phyloP scores from a whole-genome alignment of 495 filamentous ascomycete genomes.

The Xanthoparmelia taractica region DNA sequence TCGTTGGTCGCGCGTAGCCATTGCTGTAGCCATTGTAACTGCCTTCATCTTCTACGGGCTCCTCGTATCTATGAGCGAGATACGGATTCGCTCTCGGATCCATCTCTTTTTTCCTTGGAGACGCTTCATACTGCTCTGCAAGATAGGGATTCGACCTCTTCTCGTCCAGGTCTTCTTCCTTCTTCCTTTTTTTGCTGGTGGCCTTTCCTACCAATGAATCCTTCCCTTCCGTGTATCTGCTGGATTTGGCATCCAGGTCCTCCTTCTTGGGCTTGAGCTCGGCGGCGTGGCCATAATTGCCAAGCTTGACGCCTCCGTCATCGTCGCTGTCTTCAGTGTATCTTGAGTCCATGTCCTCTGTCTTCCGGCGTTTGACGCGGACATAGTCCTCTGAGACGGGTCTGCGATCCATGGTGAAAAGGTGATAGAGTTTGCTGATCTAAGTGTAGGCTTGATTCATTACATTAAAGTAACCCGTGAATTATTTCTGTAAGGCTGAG shows the following conservation, averaged over 20 bases:
- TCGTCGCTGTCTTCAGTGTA: conserved; percentile 33
- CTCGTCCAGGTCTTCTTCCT: background rate
- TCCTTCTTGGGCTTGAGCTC: background rate
- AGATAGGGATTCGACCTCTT: conserved; percentile 6
- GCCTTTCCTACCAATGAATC: background rate
- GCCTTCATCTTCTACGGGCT: conserved; percentile 27
- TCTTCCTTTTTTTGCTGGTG: conserved; percentile 2
- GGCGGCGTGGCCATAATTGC: conserved; percentile 13
- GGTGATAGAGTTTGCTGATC: background rate
- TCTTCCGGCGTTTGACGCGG: conserved; percentile 45
- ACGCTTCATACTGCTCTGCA: conserved; percentile 3
- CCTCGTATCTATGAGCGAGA: conserved; percentile 78
- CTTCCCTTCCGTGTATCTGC: background rate
- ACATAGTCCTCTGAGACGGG: conserved; percentile 38
- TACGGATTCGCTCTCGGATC: conserved; percentile 70
- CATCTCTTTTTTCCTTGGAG: conserved; percentile 33
- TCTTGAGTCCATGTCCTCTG: conserved; percentile 14
- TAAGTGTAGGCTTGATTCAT: background rate
- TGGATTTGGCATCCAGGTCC: background rate
- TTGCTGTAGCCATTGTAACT: conserved; percentile 35
- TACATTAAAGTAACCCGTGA: background rate
- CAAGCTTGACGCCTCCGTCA: conserved; percentile 35
- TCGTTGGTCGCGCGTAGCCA: conserved; percentile 28
- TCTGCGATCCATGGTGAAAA: conserved; percentile 18
- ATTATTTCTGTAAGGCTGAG: conserved; percentile 13